Base-by-base conservation (phyloP, 1,284 basidiomycete species). In the Irpex lacteus region DNA sequence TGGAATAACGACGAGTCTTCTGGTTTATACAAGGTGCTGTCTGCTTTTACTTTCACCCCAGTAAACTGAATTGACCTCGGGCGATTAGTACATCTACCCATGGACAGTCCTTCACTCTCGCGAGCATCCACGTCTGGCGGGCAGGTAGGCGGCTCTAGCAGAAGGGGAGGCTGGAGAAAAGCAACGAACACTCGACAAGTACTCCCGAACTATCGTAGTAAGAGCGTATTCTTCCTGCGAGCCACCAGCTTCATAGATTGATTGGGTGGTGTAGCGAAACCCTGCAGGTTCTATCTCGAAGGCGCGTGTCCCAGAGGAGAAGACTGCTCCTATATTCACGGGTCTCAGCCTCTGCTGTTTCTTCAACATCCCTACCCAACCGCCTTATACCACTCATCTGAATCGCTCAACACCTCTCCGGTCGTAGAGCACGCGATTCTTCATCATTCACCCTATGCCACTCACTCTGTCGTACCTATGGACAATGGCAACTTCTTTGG, bases 81-180 rank as follows among this genome's bases (percentile, higher is more conserved):
- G 21, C 21, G 21, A 15, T 15, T 26, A 63, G 62, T 64, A 66
- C 65, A 63, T 62, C 57, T 61, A 61, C 60, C 60, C 60, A 63
- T 66, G 65, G 62, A 60, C 18, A 62, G 60, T 50, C 56, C 59
- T 19, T 36, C 59, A 7, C 13, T 38, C 40, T 47, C 40, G 15
- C 18, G 18, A 32, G 7, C 19, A 13, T 19, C 40, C 34, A 26
- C 40, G 13, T 57, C 26, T 56, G 57, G 21, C n/a, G 60, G 53
- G 36, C 19, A 34, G 38, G 36, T 40, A 37, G 18, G n/a, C 13
- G 19, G 26, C 8, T 38, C 21, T 26, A 15, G 7, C 9, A 38
- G 38, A 15, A 59, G n/a, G 34, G 11, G 34, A 8, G 21, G 36
- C 58, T 47, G 15, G 44, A 26, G 21, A 15, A 36, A 38, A 11